Base-by-base conservation (phyloP, 129 eudicot genomes). In the Glebionis coronaria region DNA sequence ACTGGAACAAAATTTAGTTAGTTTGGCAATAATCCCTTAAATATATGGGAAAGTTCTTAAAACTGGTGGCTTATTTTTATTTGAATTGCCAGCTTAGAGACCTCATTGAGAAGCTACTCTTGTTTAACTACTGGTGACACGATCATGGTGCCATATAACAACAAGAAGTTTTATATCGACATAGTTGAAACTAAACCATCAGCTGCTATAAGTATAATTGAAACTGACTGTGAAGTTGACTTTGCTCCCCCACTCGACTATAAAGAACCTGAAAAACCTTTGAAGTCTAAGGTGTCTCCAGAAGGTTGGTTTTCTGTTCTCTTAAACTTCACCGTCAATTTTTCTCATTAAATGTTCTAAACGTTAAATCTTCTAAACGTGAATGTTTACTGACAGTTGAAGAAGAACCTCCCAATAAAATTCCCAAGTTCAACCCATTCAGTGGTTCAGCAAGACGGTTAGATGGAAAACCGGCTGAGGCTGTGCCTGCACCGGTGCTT, bases 241-340 rank as follows among this genome's bases (percentile, higher is more conserved):
- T 89, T 89, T 70, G 93, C 94, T 7, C 90, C 94, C 71, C 97
- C 97, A 4, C 82, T 89, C 13, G 97, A 90, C 67, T 90, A 86
- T 71, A 75, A 81, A 76, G 94, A 90, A 78, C 90, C 94, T 12
- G 94, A 86, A 79, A 75, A 16, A 77, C 55, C 83, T 23, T 11
- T 64, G 60, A 62, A 58, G 21, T 27, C 74, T 44, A 76, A 79
- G 54, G 25, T 13, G 6, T 83, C 76, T 66, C 77, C 76, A 44
- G 84, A 88, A 83, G 90, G 92, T 88, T 21, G 1, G 16, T 61
- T 61, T 35, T 12, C 1, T 2, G 6, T 61, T 29, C 38, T 12
- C 13, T 18, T 56, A 56, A 20, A 31, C 12, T 29, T 35, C 4
- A 5, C 61, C 44, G 12, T 16, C 15, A 10, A 59, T 59, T 28